Base-by-base conservation (phyloP, 768 basidiomycete genomes). In the Boletus rubescentipes region DNA sequence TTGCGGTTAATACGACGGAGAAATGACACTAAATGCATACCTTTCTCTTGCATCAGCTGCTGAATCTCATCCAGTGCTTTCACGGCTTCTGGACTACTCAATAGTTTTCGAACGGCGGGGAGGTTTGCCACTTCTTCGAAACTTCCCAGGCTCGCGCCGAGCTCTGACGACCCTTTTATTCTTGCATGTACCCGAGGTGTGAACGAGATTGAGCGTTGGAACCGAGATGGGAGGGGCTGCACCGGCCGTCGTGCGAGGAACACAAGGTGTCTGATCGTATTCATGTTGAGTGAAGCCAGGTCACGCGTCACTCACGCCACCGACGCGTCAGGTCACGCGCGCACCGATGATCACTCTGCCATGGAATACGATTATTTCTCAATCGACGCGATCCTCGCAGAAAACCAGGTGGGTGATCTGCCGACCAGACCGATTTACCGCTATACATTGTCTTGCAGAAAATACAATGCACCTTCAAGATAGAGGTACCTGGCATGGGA, bases 351-450 rank as follows among this genome's bases (percentile, higher is more conserved):
- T 26, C 26, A 16, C 46, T 20, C 30, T 14, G 41, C 52, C 59
- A 95, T 94, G 93, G 91, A 95, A 54, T 78, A 87, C 64, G 92
- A 95, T 68, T 98, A 98, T 70, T 96, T 90, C 70, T 93, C 91
- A 0, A 82, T 96, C 49, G 91, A 94, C 53, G 82, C 91, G 6
- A 96, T 98, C 61, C 81, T 96, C 23, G 89, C 93, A 15, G 92
- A 93, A 65, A 95, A 95, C 66, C 92, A 93, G 78, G 91, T 85
- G 60, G 36, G 69, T 53, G 15, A 9, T 21, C 30, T 37, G 14
- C 39, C 20, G 14, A 46, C 26, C n/a, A 37, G 15, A 16, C 21
- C 7, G 48, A 21, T 32, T 20, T 18, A 20, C 15, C 18, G 21
- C 18, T 49, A 23, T 18, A 49, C 16, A 37, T 29, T 10, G 11